Evolutionary conservation across 208 protist genomes (phyloP).

Genomic region (Vickermania ingenoplastis): DNA sequence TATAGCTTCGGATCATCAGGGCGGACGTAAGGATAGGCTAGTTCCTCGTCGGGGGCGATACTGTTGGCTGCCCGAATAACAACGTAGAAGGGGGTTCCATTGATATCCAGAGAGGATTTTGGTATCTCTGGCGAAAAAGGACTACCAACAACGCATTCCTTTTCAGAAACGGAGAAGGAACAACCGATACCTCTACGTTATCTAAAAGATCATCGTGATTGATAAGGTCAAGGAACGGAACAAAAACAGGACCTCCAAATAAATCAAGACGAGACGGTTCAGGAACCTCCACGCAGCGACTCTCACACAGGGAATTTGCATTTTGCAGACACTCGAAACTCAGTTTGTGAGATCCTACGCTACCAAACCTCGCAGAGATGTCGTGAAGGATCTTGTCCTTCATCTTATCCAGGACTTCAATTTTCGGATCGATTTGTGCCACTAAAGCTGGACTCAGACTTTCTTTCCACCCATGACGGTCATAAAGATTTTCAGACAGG

Average conservation of each 20-base stretch:
- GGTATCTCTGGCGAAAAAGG: background rate
- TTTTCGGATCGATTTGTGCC: no score
- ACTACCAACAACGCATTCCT: background rate
- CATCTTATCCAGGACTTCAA: no score
- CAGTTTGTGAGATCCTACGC: no score
- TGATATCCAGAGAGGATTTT: background rate
- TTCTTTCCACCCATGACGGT: no score
- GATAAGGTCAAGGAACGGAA: conserved; percentile 70
- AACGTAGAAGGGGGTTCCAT: conserved; percentile 32
- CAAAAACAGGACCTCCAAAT: conserved; percentile 63
- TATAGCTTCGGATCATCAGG: conserved; percentile 24
- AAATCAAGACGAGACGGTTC: conserved; percentile 17
- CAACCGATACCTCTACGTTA: conserved; percentile 34
- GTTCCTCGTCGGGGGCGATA: conserved; percentile 26
- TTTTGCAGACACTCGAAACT: conserved; percentile 16
- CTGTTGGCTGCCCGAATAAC: conserved; percentile 24
- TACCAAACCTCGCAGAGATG: no score
- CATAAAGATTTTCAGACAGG: no score
- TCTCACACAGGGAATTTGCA: conserved; percentile 48
- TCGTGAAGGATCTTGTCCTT: no score
- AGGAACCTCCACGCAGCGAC: conserved; percentile 62
- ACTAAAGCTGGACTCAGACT: no score
- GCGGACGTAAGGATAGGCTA: conserved; percentile 57
- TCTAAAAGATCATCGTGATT: conserved; percentile 42
- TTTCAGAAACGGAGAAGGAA: conserved; percentile 6